Evolutionary conservation across 768 basidiomycete genomes (phyloP).

Genomic region (Pleurotus tuoliensis): DNA sequence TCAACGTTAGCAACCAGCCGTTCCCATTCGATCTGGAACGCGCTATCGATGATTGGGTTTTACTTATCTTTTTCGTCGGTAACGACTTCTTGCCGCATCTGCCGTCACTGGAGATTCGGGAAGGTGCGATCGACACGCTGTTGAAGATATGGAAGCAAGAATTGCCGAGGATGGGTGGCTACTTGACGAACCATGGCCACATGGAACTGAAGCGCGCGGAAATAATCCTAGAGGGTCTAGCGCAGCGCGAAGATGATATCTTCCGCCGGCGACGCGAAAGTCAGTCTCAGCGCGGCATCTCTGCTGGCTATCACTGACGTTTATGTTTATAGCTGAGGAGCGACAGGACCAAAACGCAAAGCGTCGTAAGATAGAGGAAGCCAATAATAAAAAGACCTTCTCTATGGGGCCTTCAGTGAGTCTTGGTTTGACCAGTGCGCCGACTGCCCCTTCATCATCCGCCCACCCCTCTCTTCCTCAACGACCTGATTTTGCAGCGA

Average conservation of each 20-base stretch:
- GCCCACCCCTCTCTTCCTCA: slow-evolving; percentile 61
- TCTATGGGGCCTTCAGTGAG: slow-evolving; percentile 44
- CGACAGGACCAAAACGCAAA: slow-evolving; percentile 91
- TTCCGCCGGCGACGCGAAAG: slow-evolving; percentile 90
- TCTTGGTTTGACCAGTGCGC: slow-evolving; percentile 43
- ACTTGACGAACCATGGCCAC: slow-evolving; percentile 89
- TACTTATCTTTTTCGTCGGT: slow-evolving; percentile 99
- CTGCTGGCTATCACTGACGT: slow-evolving; percentile 21
- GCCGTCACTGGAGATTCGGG: slow-evolving; percentile 96
- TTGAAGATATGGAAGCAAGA: slow-evolving; percentile 95
- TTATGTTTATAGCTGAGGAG: slow-evolving; percentile 69
- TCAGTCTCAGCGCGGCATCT: slow-evolving; percentile 27
- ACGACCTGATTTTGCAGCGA: slow-evolving; percentile 70
- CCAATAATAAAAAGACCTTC: slow-evolving; percentile 35
- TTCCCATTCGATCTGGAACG: slow-evolving; percentile 94
- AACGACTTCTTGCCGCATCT: slow-evolving; percentile 99
- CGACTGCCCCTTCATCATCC: slow-evolving; percentile 35
- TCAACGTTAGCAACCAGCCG: slow-evolving; percentile 70
- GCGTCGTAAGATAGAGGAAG: slow-evolving; percentile 68
- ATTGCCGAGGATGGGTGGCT: slow-evolving; percentile 94
- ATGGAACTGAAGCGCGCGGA: slow-evolving; percentile 83
- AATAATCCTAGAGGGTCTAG: slow-evolving; percentile 93
- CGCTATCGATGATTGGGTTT: slow-evolving; percentile 99
- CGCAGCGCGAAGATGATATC: slow-evolving; percentile 93
- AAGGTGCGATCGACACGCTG: slow-evolving; percentile 97